phyloP scores from a whole-genome alignment of 1,139 yeast species.

The Yamadazyma songkhlaensis region DNA sequence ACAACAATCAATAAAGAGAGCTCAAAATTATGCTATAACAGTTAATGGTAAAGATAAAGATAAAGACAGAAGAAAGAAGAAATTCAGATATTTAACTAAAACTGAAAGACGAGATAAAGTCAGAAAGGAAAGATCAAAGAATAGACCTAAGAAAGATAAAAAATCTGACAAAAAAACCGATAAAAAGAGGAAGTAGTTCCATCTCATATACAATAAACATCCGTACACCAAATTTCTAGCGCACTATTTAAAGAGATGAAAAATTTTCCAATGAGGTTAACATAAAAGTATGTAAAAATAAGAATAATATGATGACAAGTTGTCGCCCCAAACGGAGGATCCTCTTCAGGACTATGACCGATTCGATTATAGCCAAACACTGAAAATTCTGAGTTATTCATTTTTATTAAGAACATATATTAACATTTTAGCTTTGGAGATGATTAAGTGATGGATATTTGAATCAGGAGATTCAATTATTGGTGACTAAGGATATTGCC shows the following conservation, averaged over 20 bases:
- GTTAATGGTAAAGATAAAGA: slow-evolving; percentile 52
- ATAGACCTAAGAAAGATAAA: background rate
- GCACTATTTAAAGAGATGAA: slow-evolving; percentile 4
- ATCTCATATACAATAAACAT: background rate
- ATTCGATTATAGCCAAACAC: slow-evolving; percentile 54
- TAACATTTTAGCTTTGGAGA: slow-evolving; percentile 8
- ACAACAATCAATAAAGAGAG: slow-evolving; percentile 63
- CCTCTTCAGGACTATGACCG: slow-evolving; percentile 59
- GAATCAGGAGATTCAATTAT: slow-evolving; percentile 1
- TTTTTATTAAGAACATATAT: slow-evolving; percentile 7
- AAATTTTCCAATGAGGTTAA: background rate
- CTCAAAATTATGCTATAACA: slow-evolving; percentile 69
- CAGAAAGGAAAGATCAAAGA: slow-evolving; percentile 24
- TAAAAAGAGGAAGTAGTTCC: background rate
- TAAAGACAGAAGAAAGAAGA: slow-evolving; percentile 45
- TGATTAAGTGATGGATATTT: slow-evolving; percentile 1
- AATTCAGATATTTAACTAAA: slow-evolving; percentile 82
- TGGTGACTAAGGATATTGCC: background rate
- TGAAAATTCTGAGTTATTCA: slow-evolving; percentile 46
- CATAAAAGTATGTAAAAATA: slow-evolving; percentile 6
- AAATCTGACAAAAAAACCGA: background rate
- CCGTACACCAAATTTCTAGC: background rate
- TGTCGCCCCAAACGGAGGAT: slow-evolving; percentile 61
- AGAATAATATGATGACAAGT: slow-evolving; percentile 40
- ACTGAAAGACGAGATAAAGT: slow-evolving; percentile 70